Evolutionary conservation across 352 stramenopile genomes (phyloP).

Genomic region (Thraustochytrium sp.): DNA sequence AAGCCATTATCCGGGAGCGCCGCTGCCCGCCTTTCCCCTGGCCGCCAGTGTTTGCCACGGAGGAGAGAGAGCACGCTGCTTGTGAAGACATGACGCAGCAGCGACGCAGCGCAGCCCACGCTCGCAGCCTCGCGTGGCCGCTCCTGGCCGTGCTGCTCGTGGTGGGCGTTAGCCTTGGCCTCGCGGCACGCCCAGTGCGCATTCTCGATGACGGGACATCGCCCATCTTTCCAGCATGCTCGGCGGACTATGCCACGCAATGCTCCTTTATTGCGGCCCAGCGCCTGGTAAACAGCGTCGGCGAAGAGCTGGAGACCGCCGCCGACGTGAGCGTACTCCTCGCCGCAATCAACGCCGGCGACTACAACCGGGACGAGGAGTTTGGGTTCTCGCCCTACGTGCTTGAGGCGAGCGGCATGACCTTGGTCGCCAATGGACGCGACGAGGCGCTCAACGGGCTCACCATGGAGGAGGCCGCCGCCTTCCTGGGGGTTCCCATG

Average conservation of each 20-base stretch:
- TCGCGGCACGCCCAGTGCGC: not conserved
- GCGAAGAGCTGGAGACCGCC: not conserved
- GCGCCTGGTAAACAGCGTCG: not conserved
- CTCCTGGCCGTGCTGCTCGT: too few species aligned
- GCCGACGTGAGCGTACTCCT: not conserved
- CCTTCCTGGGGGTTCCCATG: not conserved
- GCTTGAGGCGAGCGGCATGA: not conserved
- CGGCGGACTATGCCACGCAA: not conserved
- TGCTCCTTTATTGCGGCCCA: not conserved
- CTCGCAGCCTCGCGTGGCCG: too few species aligned
- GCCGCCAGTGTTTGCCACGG: too few species aligned
- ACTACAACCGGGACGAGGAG: not conserved
- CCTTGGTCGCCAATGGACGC: not conserved
- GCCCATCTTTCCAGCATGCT: not conserved
- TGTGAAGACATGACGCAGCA: too few species aligned
- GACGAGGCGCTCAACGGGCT: not conserved
- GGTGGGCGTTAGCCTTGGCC: too few species aligned
- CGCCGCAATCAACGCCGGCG: not conserved
- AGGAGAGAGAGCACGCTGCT: too few species aligned
- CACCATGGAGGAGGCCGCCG: not conserved
- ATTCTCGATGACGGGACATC: not conserved
- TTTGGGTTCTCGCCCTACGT: not conserved
- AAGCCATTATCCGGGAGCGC: too few species aligned
- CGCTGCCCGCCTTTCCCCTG: too few species aligned
- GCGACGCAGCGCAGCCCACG: too few species aligned